Evolutionary conservation across 257 asterid species (phyloP).

Genomic region (Galeopsis tetrahit): DNA sequence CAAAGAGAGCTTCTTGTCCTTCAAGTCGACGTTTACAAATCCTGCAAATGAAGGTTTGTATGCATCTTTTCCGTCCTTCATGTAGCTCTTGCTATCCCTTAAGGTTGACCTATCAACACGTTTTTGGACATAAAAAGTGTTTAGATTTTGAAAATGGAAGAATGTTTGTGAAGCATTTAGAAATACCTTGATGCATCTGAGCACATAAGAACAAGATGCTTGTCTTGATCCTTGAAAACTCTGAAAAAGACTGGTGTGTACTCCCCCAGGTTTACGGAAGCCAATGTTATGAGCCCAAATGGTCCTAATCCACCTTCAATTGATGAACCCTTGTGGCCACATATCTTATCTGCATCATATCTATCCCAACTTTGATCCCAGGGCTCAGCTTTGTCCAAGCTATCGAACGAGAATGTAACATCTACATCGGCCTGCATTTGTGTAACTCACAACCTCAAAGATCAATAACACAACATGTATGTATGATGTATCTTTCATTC

Average conservation of each 20-base stretch:
- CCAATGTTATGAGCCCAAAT: conserved; percentile 57
- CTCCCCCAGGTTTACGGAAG: conserved; percentile 54
- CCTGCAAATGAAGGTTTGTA: conserved; percentile 71
- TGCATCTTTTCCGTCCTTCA: conserved; percentile 32
- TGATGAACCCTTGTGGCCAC: conserved; percentile 46
- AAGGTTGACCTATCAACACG: conserved; percentile 43
- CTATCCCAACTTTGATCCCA: conserved; percentile 57
- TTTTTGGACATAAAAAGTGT: background rate
- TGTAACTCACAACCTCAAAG: background rate
- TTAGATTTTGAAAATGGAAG: background rate
- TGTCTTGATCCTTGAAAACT: conserved; percentile 52
- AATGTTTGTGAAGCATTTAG: background rate
- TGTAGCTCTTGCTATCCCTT: conserved; percentile 29
- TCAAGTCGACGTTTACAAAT: conserved; percentile 58
- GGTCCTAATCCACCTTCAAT: conserved; percentile 67
- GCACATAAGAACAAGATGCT: conserved; percentile 57
- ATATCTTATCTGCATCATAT: conserved; percentile 52
- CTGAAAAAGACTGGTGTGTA: conserved; percentile 64
- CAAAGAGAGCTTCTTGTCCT: conserved; percentile 55
- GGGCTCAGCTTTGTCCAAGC: conserved; percentile 62
- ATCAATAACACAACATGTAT: background rate
- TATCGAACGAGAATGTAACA: conserved; percentile 48
- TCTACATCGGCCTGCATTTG: conserved; percentile 64
- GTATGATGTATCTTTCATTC: no score
- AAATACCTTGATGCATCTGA: conserved; percentile 61